These are phyloP conservation scores for Tubosaeta sp. DNA, from an alignment of 768 basidiomycete genomes.

Conservation along the genomic window DNA sequence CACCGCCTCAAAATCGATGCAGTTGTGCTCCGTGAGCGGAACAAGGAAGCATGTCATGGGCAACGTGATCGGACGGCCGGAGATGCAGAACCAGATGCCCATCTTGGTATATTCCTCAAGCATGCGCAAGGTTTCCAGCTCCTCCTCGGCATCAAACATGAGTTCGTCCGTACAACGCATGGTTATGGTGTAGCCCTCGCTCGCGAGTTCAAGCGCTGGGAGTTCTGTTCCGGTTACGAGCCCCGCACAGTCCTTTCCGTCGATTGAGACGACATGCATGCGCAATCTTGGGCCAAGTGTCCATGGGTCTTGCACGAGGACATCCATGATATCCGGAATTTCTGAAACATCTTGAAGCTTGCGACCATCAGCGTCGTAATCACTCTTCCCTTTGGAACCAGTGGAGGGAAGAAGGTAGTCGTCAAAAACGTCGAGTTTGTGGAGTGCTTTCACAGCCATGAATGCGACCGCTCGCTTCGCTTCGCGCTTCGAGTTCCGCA, in stretches of 20 bases:
- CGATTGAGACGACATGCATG: constrained; percentile 57
- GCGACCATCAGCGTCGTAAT: constrained; percentile 52
- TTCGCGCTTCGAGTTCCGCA: constrained; percentile 65
- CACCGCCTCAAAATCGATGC: constrained; percentile 59
- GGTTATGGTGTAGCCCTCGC: constrained; percentile 27
- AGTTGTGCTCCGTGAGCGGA: constrained; percentile 48
- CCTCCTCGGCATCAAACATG: constrained; percentile 46
- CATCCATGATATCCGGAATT: constrained; percentile 54
- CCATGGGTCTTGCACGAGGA: constrained; percentile 66
- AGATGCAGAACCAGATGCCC: constrained; percentile 61
- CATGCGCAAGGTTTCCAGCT: constrained; percentile 41
- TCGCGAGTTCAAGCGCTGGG: constrained; percentile 41
- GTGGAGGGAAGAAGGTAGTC: constrained; percentile 76
- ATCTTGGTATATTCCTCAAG: constrained; percentile 66
- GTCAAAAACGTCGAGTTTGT: constrained; percentile 72
- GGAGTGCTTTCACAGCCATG: constrained; percentile 65
- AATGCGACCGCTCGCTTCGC: constrained; percentile 84
- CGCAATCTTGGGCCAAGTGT: constrained; percentile 51
- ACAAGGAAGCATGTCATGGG: constrained; percentile 62
- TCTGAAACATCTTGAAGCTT: constrained; percentile 39
- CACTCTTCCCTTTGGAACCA: constrained; percentile 42
- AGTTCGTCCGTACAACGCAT: constrained; percentile 46
- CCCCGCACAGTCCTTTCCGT: constrained; percentile 49
- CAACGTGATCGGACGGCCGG: constrained; percentile 48
- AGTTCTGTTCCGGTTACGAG: constrained; percentile 65